Conservation (phyloP, 139 green algal species). For the Auxenochlorella pyrenoidosa region DNA sequence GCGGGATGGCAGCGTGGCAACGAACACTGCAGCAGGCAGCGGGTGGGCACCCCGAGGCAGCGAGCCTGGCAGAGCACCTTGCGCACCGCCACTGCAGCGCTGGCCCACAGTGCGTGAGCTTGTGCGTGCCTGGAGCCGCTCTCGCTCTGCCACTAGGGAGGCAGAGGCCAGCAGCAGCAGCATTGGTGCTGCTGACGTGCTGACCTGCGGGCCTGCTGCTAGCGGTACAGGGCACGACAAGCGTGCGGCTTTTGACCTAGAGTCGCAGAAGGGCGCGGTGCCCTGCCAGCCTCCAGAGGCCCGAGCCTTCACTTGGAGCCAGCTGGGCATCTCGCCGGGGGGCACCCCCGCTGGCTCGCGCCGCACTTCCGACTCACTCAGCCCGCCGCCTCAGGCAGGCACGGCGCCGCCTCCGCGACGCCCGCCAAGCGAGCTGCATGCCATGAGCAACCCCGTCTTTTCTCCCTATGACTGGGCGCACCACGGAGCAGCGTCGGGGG, state of each 20-base stretch:
- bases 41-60: too few relatives aligned
- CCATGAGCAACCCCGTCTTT: conserved; percentile 2
- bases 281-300: neutral
- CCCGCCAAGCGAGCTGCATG: neutral
- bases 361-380: neutral
- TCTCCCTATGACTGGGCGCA: neutral
- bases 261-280: neutral
- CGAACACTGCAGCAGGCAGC: too few relatives aligned
- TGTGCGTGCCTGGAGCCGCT: neutral
- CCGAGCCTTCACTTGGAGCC: conserved; percentile 1
- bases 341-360: neutral
- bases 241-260: neutral
- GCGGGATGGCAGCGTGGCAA: neutral
- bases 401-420: neutral
- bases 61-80: too few relatives aligned
- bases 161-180: neutral
- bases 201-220: neutral
- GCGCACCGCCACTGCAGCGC: neutral
- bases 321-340: neutral
- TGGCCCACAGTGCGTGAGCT: neutral
- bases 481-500: neutral
- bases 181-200: neutral
- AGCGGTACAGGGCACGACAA: too few relatives aligned
- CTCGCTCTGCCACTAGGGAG: neutral
- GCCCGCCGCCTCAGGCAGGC: neutral